Base-by-base conservation (phyloP, 139 green algal species). In the Picocystis salinarum region DNA sequence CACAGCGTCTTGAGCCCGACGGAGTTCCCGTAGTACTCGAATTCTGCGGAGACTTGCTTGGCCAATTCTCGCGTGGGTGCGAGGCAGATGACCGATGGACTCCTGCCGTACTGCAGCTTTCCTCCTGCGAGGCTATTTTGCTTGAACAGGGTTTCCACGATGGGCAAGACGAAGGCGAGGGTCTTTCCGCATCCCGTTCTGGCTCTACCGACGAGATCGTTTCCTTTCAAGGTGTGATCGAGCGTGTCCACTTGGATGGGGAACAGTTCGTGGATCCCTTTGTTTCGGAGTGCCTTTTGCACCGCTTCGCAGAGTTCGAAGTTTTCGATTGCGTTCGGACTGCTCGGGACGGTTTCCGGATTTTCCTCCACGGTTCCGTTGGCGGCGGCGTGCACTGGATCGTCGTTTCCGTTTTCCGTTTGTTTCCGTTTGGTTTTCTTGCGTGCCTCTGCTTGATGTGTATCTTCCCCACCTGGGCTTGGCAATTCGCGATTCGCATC, bases 181-280 rank as follows among this genome's bases (percentile, higher is more conserved):
- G 89, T 99, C 64, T 99, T 99, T 51, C 89, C 89, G 48, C 75
- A 82, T 2, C 89, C 89, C 5, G 89, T 99, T 23, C 69, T 33
- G 3, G 89, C 89, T 15, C 89, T 58, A 11, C 79, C 89, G 7
- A 96, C 79, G 18, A 99, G 47, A 46, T 97, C 89, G 10, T 60
- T 60, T 13, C 85, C 85, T 9, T 67, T 65, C 4, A 93, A 40
- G 5, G 68, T 56, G 34, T 60, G 45, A 12, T 74, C 44, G 3
- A 97, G 70, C 23, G 71, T 87, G 37, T 82, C 54, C 3, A 81
- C 79, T 50, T 98, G 89, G 54, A 99, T 97, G 29, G 72, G 50
- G 55, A 95, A 97, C 23, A 99, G 71, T 2, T 64, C 27, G 46
- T 83, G 48, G 46, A 96, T 94, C 24, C 77, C 18, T 23, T 23